Conservation (phyloP, 495 filamentous ascomycete genomes). For the Neurospora sp. region DNA sequence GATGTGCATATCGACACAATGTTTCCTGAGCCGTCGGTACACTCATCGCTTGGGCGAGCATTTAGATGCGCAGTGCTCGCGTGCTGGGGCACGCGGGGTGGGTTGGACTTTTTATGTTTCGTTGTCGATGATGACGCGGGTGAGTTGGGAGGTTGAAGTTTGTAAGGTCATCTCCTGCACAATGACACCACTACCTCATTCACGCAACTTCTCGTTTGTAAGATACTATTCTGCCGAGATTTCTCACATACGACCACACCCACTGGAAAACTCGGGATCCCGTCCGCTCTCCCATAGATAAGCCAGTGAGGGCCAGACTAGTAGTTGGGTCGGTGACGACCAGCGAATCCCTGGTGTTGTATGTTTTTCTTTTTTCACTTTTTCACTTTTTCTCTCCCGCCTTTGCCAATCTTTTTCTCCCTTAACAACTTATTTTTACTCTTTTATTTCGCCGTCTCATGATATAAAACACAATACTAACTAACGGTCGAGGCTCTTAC, state of each 20-base stretch:
- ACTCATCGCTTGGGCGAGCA: not conserved
- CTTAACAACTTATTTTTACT: not conserved
- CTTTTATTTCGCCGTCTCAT: not conserved
- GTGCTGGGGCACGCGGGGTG: not conserved
- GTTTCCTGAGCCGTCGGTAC: not conserved
- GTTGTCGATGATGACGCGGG: too few species aligned
- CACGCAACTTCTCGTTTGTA: not conserved
- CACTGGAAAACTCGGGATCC: conserved; percentile 28
- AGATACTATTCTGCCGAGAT: not conserved
- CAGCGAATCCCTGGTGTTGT: conserved; percentile 36
- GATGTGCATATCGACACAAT: too few species aligned
- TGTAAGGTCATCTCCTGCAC: not conserved
- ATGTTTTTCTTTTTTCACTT: conserved; percentile 25
- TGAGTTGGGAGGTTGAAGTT: not conserved
- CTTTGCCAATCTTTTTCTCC: not conserved
- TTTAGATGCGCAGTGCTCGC: not conserved
- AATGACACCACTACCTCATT: not conserved
- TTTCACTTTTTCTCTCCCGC: not conserved
- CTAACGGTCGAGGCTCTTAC: not conserved
- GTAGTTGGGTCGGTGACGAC: conserved; percentile 37
- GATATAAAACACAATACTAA: not conserved
- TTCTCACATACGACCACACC: not conserved
- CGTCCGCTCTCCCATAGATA: conserved; percentile 45
- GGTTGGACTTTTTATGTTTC: not conserved
- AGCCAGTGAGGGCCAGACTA: too few species aligned